Percentiles rank a stretch among this genome's conserved stretches.
Conservation (phyloP, 108 stramenopile genomes). For the Schizochytrium sp. region DNA sequence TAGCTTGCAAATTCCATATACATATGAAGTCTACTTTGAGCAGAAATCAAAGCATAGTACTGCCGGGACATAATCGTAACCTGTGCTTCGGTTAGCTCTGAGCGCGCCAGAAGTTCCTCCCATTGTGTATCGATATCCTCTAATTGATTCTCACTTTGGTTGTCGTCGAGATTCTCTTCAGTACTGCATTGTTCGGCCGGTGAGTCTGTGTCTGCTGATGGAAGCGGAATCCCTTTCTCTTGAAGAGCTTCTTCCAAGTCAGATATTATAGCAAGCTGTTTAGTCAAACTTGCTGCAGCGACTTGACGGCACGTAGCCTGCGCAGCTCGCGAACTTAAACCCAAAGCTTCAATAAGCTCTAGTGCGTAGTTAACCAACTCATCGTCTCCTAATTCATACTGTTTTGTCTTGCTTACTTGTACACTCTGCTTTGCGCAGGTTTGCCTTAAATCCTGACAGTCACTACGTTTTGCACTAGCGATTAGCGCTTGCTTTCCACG, state of each 20-base stretch:
- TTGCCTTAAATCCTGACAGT: too few relatives aligned
- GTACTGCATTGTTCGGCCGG: neutral
- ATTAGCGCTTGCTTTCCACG: too few relatives aligned
- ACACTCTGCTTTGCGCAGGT: too few relatives aligned
- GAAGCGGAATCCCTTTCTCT: neutral
- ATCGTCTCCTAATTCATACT: neutral
- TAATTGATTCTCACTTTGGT: neutral
- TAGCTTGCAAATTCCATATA: slow-evolving; percentile 47
- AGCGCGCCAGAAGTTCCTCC: neutral
- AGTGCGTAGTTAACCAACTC: neutral
- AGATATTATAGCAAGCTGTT: slow-evolving; percentile 4
- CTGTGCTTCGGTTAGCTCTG: neutral
- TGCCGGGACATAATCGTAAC: neutral
- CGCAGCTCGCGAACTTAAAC: neutral
- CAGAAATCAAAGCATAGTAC: slow-evolving; percentile 1
- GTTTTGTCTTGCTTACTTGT: neutral
- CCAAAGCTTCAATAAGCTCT: neutral
- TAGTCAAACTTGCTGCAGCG: neutral
- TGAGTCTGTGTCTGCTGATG: neutral
- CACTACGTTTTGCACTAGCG: too few relatives aligned
- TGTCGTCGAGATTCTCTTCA: neutral
- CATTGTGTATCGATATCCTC: slow-evolving; percentile 1
- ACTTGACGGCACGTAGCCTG: neutral
- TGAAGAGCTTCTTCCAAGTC: slow-evolving; percentile 11
- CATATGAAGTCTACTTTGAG: slow-evolving; percentile 20